Base-by-base conservation (phyloP, 2,329 filamentous ascomycete species). In the Trichoderma polysporum region DNA sequence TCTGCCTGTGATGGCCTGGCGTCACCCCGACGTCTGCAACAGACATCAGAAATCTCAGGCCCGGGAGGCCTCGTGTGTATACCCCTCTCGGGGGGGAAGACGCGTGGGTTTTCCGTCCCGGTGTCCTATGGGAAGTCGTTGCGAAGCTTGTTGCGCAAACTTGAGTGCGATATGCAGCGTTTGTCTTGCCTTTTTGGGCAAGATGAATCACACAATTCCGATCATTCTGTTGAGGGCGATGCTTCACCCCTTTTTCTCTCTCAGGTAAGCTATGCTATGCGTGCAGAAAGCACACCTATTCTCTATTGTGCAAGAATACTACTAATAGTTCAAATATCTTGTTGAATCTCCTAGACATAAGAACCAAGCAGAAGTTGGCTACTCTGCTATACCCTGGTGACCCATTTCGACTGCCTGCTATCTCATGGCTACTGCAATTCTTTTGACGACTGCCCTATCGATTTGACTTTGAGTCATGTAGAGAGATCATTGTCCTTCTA, bases 151-250 rank as follows among this genome's bases (percentile, higher is more conserved):
- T 94, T 76, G 71, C 72, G 79, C 58, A 47, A 77, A 88, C 91
- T 93, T 92, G 85, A 95, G 92, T 94, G 90, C 92, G 92, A 95
- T 95, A 93, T 91, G 91, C 91, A 87, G 92, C 92, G 88, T 94
- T 67, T 63, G 67, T 65, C 62, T 58, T 64, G 60, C 59, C 68
- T 39, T 66, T 71, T 66, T 58, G n/a, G n/a, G 71, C 70, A 69
- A 70, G 74, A 78, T 54, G 66, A 77, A 89, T 77, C 84, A 93
- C 92, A 92, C 91, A 90, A 94, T 93, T 93, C 91, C 90, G 91
- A 93, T 94, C 89, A 93, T 88, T 92, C 90, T 90, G 89, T 85
- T 86, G 88, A 86, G 90, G 90, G 88, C 86, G 90, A 87, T 88
- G 89, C 77, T 79, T 80, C 77, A 79, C 69, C 73, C 71, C 71